Evolutionary conservation across 129 eudicot genomes (phyloP), one percentile per base, ranked within the genome.

Genomic region (Chrysanthemum lavandulifolium): DNA sequence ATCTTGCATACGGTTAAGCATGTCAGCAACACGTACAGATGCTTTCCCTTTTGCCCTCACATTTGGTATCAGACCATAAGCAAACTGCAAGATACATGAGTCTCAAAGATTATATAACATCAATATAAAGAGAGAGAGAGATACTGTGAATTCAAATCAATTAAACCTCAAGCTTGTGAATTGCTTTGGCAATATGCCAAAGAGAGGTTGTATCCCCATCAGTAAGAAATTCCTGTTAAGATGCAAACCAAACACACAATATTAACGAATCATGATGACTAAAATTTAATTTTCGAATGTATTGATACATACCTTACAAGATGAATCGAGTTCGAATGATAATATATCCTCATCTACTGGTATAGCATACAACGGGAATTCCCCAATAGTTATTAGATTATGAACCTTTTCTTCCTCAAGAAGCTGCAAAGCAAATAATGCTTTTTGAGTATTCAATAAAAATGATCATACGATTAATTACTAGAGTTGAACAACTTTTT

Each of bases 21-120:
- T 88, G 78, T 90, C 97, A 56, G 94, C 99, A 72, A 95, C 91
- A 52, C 90, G 94, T 54, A 85, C 86, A 68, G 99, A 86, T 75
- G 92, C 87, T 79, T 88, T 95, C 56, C 99, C 99, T 83, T 95
- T 95, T 62, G 99, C 99, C 83, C 99, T 90, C 48, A 95, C 89
- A 86, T 95, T 90, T 74, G 97, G 97, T 70, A 95, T 95, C 77
- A 90, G 65, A 57, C 99, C 99, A 73, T 76, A 86, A 29, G 97
- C 85, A 66, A 84, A 95, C 99, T 95, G 73, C 82, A 89, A 72
- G 27, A 65, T 53, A 68, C n/a, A 48, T 76, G 31, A 53, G 60
- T 11, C 64, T 69, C 29, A 73, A 65, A 11, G 72, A 49, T 27
- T 27, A 15, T 71, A 50, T 18, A 40, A 65, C 16, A 36, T 61